Conservation (phyloP, 129 eudicot species). For the Chrysanthemum lavandulifolium region DNA sequence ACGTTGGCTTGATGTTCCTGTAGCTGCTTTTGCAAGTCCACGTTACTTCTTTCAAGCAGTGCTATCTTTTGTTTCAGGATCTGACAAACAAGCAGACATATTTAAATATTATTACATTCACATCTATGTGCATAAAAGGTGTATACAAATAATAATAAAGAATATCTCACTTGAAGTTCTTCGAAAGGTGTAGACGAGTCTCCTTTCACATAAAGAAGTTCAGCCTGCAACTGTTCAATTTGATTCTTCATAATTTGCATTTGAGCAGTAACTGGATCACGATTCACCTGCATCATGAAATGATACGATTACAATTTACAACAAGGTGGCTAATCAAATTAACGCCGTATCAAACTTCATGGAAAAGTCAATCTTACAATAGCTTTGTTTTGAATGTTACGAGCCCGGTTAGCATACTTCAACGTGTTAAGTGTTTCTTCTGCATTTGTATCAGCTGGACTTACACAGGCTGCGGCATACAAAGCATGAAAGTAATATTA, state of each 20-base stretch:
- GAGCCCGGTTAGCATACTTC: conserved; percentile 98
- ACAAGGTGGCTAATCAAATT: conserved; percentile 7
- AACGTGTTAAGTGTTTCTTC: conserved; percentile 96
- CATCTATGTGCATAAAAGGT: conserved; percentile 8
- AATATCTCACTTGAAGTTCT: conserved; percentile 68
- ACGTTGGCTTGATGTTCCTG: conserved; percentile 50
- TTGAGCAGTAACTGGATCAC: conserved; percentile 90
- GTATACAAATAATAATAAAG: background rate
- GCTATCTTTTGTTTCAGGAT: conserved; percentile 79
- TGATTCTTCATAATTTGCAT: conserved; percentile 83
- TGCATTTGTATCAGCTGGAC: conserved; percentile 98
- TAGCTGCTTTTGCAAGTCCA: conserved; percentile 63
- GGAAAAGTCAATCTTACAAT: conserved; percentile 52
- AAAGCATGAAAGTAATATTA: background rate
- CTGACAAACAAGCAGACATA: conserved; percentile 32
- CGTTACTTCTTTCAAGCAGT: conserved; percentile 80
- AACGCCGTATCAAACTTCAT: background rate
- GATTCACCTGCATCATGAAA: conserved; percentile 61
- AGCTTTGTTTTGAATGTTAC: conserved; percentile 98
- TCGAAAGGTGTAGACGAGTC: conserved; percentile 68
- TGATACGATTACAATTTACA: background rate
- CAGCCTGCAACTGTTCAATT: conserved; percentile 91
- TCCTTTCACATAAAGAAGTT: conserved; percentile 80
- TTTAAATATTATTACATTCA: background rate
- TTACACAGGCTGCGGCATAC: conserved; percentile 68